A percentile compares a stretch with the other conserved stretches of the same genome.
phyloP scores from a whole-genome alignment of 192 early-diverging fungal species.

The Backusella parvicylindrica region DNA sequence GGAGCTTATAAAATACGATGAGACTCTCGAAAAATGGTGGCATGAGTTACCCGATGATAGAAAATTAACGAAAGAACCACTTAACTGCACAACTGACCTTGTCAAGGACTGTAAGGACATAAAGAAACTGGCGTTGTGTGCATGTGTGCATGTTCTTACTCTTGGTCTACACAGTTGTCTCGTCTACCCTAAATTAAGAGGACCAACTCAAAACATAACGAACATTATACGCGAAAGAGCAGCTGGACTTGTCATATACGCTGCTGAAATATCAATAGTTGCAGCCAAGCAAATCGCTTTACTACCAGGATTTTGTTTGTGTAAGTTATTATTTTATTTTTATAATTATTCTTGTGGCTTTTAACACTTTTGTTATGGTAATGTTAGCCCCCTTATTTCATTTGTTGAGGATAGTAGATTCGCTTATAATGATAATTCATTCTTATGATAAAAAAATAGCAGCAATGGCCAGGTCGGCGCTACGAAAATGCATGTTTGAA shows the following conservation, averaged over 20 bases:
- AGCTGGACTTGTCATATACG: not conserved
- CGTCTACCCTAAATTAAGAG: not conserved
- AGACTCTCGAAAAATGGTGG: not conserved
- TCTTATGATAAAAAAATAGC: not conserved
- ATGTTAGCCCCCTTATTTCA: not conserved
- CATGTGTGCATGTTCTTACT: not conserved
- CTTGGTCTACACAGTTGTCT: not conserved
- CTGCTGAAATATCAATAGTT: not conserved
- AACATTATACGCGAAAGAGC: not conserved
- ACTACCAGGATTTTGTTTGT: not conserved
- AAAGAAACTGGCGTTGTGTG: not conserved
- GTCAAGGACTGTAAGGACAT: not conserved
- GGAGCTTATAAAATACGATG: not conserved
- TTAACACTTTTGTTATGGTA: not conserved
- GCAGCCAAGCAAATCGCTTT: not conserved
- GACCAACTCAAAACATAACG: not conserved
- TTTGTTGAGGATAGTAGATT: not conserved
- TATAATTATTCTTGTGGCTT: not conserved
- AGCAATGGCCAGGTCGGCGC: not conserved
- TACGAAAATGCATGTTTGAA: not conserved
- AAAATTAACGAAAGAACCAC: not conserved
- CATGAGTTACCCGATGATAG: not conserved
- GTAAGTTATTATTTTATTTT: not conserved
- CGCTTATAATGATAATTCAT: not conserved
- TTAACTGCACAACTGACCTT: not conserved